Base-by-base conservation (phyloP, 2,329 filamentous ascomycete genomes). In the Pezicula neosporulosa region DNA sequence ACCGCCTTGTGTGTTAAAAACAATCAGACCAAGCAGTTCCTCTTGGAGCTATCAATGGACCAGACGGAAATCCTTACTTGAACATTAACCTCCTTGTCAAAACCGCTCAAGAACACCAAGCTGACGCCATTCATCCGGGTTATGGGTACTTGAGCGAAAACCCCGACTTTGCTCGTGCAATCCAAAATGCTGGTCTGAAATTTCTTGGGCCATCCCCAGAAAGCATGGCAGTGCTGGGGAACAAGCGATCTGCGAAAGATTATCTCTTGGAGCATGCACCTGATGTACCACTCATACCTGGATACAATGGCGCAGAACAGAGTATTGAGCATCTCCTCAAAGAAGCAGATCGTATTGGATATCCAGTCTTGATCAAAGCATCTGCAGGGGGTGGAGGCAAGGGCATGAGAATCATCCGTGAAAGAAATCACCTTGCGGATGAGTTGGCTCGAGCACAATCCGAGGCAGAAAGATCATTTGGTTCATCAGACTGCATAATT, bases 121-220 rank as follows among this genome's bases (percentile, higher is more conserved):
- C 53, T 2, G 75, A 86, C 54, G 82, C 81, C 3, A 74, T 87
- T 15, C 82, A 85, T 46, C 84, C 84, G 0, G 84, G 85, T 2
- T 87, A 88, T 67, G 85, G 85, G 0, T 87, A 86, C 53, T 66
- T 88, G 1, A 79, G 78, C 0, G 84, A 87, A 52, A 84, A 86
- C 60, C 74, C 80, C 4, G 72, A 78, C 4, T 87, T 87, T 61
- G 83, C 84, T 0, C 63, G 71, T 19, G 67, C 70, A 0, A 77
- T 84, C 1, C 64, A 70, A 19, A 68, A 74, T 8, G 77, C 76
- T 1, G 84, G 81, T 0, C 70, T 87, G 53, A 69, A 72, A 2
- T 87, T 81, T 70, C 73, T 81, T 13, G 84, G 85, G 0, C 85
- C 85, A 2, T 74, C 72, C 12, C 35, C 58, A 15, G 30, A 52